phyloP scores from a whole-genome alignment of 2,329 filamentous ascomycete genomes.

The Ceratocystis lukuohia region DNA sequence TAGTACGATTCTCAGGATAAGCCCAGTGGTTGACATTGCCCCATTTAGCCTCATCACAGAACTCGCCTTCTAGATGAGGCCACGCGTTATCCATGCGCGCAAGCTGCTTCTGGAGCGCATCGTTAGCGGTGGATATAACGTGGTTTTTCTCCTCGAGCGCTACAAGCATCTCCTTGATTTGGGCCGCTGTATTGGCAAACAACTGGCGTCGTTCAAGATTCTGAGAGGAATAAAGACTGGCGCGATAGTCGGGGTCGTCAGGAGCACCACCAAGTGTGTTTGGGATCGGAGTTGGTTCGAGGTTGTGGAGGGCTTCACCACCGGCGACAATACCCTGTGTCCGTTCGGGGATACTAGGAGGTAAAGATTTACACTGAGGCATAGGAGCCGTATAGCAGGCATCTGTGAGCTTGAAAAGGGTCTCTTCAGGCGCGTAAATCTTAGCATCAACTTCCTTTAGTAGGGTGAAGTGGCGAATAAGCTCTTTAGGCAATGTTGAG shows the following conservation, averaged over 20 bases:
- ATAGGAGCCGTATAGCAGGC: constrained; percentile 39
- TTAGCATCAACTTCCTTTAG: constrained; percentile 98
- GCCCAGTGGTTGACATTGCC: constrained; percentile 92
- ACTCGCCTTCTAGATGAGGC: constrained; percentile 73
- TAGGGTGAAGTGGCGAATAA: constrained; percentile 87
- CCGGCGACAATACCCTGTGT: constrained; percentile 9
- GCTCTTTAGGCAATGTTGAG: constrained; percentile 82
- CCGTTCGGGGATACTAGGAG: constrained; percentile 1
- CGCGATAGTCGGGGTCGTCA: constrained; percentile 23
- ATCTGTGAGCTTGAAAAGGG: constrained; percentile 62
- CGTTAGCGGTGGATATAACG: constrained; percentile 83
- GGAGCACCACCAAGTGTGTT: constrained; percentile 29
- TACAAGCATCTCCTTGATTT: constrained; percentile 72
- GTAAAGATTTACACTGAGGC: constrained; percentile 13
- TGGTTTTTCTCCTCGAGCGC: constrained; percentile 97
- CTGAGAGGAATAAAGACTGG: not conserved
- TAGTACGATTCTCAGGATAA: constrained; percentile 71
- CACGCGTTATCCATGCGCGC: constrained; percentile 75
- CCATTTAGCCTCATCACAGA: constrained; percentile 87
- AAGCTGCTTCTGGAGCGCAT: constrained; percentile 75
- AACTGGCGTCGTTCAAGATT: constrained; percentile 51
- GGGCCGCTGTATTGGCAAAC: constrained; percentile 63
- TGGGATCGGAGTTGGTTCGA: constrained; percentile 28
- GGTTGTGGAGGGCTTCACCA: constrained; percentile 14
- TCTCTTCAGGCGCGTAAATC: constrained; percentile 75